Base-by-base conservation (phyloP, 805 yeast genomes). In the Starmerella scarabaei region DNA sequence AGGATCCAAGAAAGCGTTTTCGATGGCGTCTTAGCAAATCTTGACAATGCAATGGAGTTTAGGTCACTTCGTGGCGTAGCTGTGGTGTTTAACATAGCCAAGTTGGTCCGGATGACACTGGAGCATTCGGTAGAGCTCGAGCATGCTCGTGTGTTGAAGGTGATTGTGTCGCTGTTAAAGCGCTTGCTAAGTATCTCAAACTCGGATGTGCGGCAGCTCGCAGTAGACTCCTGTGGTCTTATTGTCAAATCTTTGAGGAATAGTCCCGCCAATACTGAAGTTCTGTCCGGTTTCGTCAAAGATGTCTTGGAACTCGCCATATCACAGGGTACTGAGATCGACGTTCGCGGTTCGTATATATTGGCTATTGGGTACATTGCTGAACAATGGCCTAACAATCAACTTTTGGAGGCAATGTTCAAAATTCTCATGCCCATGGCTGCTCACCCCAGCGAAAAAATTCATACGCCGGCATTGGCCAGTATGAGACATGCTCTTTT, bases 1-100 rank as follows among this genome's bases (percentile, higher is more conserved):
- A 81, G 83, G 45, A 80, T 91, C 38, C 96, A 88, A 53, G 77
- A 79, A 42, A 84, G 96, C 1, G 66, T 91, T n/a, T 59, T 91
- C 17, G 96, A 88, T 52, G 81, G 77, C 39, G 59, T 91, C 45
- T 69, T 85, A 48, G 64, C 77, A 3, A 65, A 69, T 15, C 45
- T 77, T 29, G 51, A 49, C 26, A 43, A 35, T 31, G 28, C 62
- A 71, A 35, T 64, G 3, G n/a, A 30, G 12, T 6, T n/a, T 4
- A 33, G 21, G 20, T 34, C 42, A 1, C 18, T 21, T 5, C 29
- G 53, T n/a, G 31, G 31, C 9, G 14, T 19, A 4, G 51, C 48
- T 2, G 49, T 48, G 2, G 17, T 31, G 12, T 34, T 26, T 32
- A 45, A 45, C 29, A 33, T 41, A 30, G 44, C 53, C 3, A 21